Conservation (phyloP, 306 rosid species). For the Cucurbita pepo region DNA sequence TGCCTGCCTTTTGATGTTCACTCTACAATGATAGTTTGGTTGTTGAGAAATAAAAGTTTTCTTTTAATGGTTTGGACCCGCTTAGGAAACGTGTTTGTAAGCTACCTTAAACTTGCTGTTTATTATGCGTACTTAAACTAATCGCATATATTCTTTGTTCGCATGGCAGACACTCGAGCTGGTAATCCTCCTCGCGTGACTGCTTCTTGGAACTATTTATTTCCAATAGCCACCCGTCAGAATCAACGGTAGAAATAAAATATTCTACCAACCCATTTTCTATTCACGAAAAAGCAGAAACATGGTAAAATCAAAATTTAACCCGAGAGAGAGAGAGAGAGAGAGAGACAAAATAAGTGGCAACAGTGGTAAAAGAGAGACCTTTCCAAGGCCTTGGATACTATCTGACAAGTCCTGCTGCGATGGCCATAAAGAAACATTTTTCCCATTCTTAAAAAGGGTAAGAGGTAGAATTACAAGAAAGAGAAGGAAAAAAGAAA, state of each 20-base stretch:
- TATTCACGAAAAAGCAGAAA: background rate
- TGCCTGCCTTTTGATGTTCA: background rate
- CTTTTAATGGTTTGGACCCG: background rate
- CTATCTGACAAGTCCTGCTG: slow-evolving; percentile 61
- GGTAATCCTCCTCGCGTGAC: background rate
- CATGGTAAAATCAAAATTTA: background rate
- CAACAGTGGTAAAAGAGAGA: slow-evolving; percentile 5
- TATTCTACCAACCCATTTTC: background rate
- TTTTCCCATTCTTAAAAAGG: slow-evolving; percentile 9
- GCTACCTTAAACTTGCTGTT: background rate
- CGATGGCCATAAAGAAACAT: slow-evolving; percentile 21
- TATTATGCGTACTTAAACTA: background rate
- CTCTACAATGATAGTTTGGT: background rate
- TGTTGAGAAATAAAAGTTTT: background rate
- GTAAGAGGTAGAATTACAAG: slow-evolving; percentile 2
- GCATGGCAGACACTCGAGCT: background rate
- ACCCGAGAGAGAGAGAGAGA: background rate
- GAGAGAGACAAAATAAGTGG: background rate
- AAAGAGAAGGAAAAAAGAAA: background rate
- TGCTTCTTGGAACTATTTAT: background rate
- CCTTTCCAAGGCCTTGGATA: slow-evolving; percentile 69
- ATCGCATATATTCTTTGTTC: background rate
- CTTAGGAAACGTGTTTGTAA: background rate
- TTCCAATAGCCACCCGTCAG: background rate
- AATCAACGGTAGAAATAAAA: background rate